Evolutionary conservation across 768 basidiomycete species (phyloP).

Genomic region (Lactarius vividus): DNA sequence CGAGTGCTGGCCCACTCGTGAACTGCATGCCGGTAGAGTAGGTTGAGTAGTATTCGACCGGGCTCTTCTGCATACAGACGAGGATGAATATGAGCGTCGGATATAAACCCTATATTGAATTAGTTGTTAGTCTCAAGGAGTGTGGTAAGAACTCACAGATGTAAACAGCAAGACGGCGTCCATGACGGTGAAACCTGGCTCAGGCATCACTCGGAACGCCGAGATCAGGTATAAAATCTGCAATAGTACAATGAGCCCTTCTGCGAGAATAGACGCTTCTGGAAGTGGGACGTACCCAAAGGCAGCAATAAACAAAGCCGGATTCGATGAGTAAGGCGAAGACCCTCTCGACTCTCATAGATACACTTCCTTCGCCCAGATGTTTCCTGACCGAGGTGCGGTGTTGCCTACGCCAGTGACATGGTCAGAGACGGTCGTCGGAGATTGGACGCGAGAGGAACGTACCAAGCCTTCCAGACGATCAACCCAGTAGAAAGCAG

Average conservation of each 20-base stretch:
- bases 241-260: background rate
- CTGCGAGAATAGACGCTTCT: background rate
- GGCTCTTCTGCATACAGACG: slow-evolving; percentile 22
- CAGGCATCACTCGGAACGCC: slow-evolving; percentile 12
- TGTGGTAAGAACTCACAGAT: background rate
- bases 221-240: slow-evolving; percentile 16
- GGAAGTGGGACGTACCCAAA: slow-evolving; percentile 11
- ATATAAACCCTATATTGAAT: slow-evolving; percentile 10
- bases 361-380: slow-evolving; percentile 12
- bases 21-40: slow-evolving; percentile 17
- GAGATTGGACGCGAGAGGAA: background rate
- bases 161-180: slow-evolving; percentile 12
- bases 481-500: slow-evolving; percentile 21
- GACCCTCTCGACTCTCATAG: slow-evolving; percentile 15
- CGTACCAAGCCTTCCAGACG: slow-evolving; percentile 22
- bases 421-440: background rate
- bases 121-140: background rate
- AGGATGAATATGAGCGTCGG: slow-evolving; percentile 22
- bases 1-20: background rate
- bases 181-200: slow-evolving; percentile 14
- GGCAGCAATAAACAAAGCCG: slow-evolving; percentile 19
- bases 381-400: slow-evolving; percentile 8
- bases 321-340: slow-evolving; percentile 22
- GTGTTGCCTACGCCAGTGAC: slow-evolving; percentile 5
- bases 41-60: slow-evolving; percentile 14